phyloP scores from a whole-genome alignment of 2,329 filamentous ascomycete genomes.

The Nemania sp. region DNA sequence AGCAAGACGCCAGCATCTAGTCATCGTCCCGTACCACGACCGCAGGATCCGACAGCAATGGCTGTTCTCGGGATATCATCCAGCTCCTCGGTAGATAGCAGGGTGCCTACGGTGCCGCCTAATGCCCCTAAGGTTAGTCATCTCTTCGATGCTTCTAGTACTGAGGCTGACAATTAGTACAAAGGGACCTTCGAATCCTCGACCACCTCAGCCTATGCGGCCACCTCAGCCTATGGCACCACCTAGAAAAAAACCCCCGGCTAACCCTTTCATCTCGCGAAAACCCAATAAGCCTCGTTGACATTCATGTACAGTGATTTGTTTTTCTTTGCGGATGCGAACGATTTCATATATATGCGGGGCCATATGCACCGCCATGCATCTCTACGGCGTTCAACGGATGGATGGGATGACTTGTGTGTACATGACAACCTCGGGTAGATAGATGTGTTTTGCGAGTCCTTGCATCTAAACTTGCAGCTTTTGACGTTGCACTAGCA shows the following conservation, averaged over 20 bases:
- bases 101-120: conserved; percentile 12
- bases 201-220: conserved; percentile 23
- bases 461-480: conserved; percentile 3
- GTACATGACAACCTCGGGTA: neutral
- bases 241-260: conserved; percentile 19
- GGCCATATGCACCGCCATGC: neutral
- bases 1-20: conserved; percentile 31
- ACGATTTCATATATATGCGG: neutral
- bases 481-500: neutral
- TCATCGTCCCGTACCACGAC: conserved; percentile 34
- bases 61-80: conserved; percentile 34
- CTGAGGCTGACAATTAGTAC: conserved; percentile 22
- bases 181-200: conserved; percentile 31
- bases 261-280: conserved; percentile 36
- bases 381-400: conserved; percentile 21
- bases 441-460: neutral
- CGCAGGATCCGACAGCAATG: conserved; percentile 38
- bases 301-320: neutral
- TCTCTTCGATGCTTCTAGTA: neutral
- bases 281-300: conserved; percentile 34
- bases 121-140: conserved; percentile 23
- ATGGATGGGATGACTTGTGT: neutral
- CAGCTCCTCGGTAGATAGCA: conserved; percentile 14
- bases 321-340: conserved; percentile 7
- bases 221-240: conserved; percentile 21